These are phyloP conservation scores for Xylaria sp. DNA, from an alignment of 2,329 filamentous ascomycete species.

Conservation along the genomic window DNA sequence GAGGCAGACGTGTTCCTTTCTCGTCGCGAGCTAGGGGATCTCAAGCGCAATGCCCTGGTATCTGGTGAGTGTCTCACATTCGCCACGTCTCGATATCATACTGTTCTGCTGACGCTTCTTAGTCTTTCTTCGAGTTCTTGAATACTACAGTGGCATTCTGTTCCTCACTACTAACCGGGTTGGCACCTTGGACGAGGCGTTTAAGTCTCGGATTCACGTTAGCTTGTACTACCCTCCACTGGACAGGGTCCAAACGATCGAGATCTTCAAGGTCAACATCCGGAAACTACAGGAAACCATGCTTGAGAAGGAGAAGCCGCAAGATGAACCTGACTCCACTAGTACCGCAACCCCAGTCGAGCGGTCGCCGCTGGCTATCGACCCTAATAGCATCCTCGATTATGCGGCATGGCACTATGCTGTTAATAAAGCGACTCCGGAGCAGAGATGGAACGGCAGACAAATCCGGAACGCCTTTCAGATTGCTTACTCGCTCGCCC, in stretches of 20 bases:
- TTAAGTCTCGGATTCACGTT: constrained; percentile 6
- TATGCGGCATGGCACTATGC: not conserved
- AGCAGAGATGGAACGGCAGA: constrained; percentile 3
- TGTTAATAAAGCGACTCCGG: no score
- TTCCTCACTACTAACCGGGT: constrained; percentile 11
- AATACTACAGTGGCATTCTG: constrained; percentile 10
- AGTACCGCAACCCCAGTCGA: no score
- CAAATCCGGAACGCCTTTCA: not conserved
- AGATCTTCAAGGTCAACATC: not conserved
- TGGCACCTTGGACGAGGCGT: constrained; percentile 1
- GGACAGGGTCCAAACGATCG: not conserved
- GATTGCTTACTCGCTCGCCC: no score
- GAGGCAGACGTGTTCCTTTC: no score
- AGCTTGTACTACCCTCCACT: constrained; percentile 9
- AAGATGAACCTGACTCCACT: no score
- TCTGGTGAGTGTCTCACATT: not conserved
- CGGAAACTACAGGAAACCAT: not conserved
- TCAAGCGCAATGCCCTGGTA: constrained; percentile 8
- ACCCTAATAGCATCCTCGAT: not conserved
- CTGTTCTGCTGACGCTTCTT: not conserved
- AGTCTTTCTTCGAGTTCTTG: constrained; percentile 12
- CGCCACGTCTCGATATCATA: not conserved
- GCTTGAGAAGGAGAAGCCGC: not conserved
- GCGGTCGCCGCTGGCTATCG: no score
- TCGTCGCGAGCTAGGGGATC: not conserved